A percentile compares a stretch with the other conserved stretches of the same genome.
These are phyloP conservation scores for Mycosarcoma maydis DNA, from an alignment of 1,284 basidiomycete genomes.

Conservation along the genomic window DNA sequence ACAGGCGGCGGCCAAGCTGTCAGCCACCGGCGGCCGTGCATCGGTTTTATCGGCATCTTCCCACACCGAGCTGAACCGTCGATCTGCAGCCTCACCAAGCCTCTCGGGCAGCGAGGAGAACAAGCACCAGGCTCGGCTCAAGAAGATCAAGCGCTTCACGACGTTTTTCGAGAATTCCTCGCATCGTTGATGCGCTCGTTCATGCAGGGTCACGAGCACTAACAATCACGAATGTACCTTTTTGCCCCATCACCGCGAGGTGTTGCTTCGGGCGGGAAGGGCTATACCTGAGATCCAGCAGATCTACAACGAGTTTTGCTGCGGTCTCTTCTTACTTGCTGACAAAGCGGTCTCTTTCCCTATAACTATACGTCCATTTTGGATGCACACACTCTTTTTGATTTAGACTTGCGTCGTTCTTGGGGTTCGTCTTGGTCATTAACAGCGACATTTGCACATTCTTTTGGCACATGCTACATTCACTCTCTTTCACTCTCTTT, in stretches of 20 bases:
- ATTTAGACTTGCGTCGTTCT: too few relatives aligned
- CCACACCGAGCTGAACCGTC: slow-evolving; percentile 26
- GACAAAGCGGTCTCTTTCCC: too few relatives aligned
- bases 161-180: slow-evolving; percentile 47
- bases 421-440: too few relatives aligned
- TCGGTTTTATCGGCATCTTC: slow-evolving; percentile 19
- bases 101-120: slow-evolving; percentile 46
- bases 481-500: slow-evolving; percentile 4
- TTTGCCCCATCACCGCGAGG: slow-evolving; percentile 9
- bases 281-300: slow-evolving; percentile 33
- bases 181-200: slow-evolving; percentile 35
- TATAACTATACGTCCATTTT: too few relatives aligned
- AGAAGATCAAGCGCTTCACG: slow-evolving; percentile 57
- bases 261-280: slow-evolving; percentile 12
- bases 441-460: too few relatives aligned
- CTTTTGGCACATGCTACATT: not conserved
- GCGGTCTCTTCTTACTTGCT: too few relatives aligned
- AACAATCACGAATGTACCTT: too few relatives aligned
- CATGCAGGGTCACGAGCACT: too few relatives aligned
- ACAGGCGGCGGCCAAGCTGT: slow-evolving; percentile 15
- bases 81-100: slow-evolving; percentile 37
- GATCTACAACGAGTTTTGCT: too few relatives aligned
- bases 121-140: slow-evolving; percentile 42
- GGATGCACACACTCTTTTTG: too few relatives aligned
- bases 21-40: slow-evolving; percentile 9